Conservation (phyloP, 2,329 filamentous ascomycete genomes). For the Fusarium luffae region DNA sequence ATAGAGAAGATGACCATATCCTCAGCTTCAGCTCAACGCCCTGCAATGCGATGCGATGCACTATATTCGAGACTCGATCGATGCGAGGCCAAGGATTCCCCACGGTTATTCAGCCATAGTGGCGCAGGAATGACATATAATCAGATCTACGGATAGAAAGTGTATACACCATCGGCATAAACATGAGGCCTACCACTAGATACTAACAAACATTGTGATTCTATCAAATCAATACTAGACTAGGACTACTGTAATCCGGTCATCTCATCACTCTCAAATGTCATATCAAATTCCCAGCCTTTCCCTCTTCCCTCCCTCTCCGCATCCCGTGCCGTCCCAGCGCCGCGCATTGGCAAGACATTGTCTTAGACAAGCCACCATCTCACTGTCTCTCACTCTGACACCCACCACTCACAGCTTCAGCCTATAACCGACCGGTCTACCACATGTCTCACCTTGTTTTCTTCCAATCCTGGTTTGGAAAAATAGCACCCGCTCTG, state of each 20-base stretch:
- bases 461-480: constrained; percentile 14
- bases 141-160: not conserved
- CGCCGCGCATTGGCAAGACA: constrained; percentile 40
- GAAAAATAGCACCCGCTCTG: constrained; percentile 16
- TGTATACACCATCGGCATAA: constrained; percentile 10
- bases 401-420: constrained; percentile 11
- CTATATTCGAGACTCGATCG: constrained; percentile 5
- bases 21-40: constrained; percentile 16
- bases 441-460: constrained; percentile 25
- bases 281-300: not conserved
- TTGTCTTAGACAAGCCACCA: constrained; percentile 41
- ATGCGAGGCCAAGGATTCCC: constrained; percentile 24
- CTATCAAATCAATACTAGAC: not conserved
- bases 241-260: not conserved
- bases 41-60: constrained; percentile 9
- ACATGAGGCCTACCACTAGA: constrained; percentile 29
- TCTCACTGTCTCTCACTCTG: constrained; percentile 7
- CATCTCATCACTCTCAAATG: not conserved
- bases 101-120: constrained; percentile 10
- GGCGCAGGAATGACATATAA: constrained; percentile 1
- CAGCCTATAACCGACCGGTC: constrained; percentile 15
- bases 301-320: constrained; percentile 3
- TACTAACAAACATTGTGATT: not conserved
- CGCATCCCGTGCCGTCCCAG: constrained; percentile 38
- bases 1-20: not conserved